Percentiles rank a stretch among this genome's conserved stretches.
Conservation (phyloP, 2,329 filamentous ascomycete species). For the Aspergillus caelatus region DNA sequence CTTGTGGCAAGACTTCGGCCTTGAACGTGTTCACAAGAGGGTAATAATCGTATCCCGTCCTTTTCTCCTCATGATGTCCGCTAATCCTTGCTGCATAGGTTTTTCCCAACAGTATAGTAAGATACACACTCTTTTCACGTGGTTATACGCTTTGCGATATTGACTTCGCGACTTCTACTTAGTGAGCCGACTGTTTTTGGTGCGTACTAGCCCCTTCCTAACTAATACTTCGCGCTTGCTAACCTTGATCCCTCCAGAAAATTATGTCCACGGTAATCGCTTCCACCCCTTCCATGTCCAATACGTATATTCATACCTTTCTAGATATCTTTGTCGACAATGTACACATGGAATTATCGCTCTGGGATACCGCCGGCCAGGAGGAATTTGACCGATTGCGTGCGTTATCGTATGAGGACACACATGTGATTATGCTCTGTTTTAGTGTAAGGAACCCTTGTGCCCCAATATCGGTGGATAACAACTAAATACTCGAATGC, state of each 20-base stretch:
- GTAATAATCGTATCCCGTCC: slow-evolving; percentile 52
- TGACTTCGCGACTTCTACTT: slow-evolving; percentile 24
- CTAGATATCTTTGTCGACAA: slow-evolving; percentile 97
- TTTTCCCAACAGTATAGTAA: slow-evolving; percentile 96
- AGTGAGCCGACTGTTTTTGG: slow-evolving; percentile 91
- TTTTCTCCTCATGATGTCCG: slow-evolving; percentile 7
- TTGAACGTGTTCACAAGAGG: slow-evolving; percentile 98
- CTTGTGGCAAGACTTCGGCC: slow-evolving; percentile 94
- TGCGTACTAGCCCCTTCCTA: slow-evolving; percentile 36
- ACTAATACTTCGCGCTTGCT: slow-evolving; percentile 18
- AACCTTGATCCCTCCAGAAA: slow-evolving; percentile 61
- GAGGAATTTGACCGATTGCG: slow-evolving; percentile 98
- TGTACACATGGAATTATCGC: slow-evolving; percentile 92
- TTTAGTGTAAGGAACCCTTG: slow-evolving; percentile 67
- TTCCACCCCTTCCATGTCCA: background rate
- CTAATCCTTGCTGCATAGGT: slow-evolving; percentile 55
- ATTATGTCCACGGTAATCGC: slow-evolving; percentile 89
- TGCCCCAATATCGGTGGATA: background rate
- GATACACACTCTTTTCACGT: slow-evolving; percentile 25
- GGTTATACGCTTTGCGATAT: slow-evolving; percentile 15
- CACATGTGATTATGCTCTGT: slow-evolving; percentile 97
- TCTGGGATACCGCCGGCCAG: slow-evolving; percentile 98
- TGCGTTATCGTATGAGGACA: slow-evolving; percentile 96
- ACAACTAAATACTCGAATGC: slow-evolving; percentile 8
- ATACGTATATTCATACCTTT: slow-evolving; percentile 22